A percentile compares a stretch with the other conserved stretches of the same genome.
phyloP scores from a whole-genome alignment of 139 green algal genomes.

The Micractinium sp. region DNA sequence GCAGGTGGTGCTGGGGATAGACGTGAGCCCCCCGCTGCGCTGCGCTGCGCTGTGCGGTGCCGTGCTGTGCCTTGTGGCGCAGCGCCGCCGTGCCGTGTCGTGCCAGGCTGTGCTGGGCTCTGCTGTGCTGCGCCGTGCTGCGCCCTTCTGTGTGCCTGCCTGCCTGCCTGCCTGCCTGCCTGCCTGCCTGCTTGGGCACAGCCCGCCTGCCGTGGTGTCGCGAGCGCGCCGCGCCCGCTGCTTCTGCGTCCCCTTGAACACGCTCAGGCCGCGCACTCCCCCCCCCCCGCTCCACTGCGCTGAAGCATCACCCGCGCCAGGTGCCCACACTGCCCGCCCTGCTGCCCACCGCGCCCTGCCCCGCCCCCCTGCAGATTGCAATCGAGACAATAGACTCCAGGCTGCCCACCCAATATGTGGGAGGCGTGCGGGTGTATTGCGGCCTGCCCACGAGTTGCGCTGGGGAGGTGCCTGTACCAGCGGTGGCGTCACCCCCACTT shows the following conservation, averaged over 20 bases:
- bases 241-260: not conserved
- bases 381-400: not conserved
- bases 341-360: not conserved
- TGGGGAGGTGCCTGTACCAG: too few relatives aligned
- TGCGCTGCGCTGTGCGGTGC: not conserved
- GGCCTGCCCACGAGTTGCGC: not conserved
- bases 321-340: too few relatives aligned
- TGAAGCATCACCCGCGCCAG: not conserved
- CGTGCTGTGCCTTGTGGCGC: too few relatives aligned
- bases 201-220: not conserved
- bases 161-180: not conserved
- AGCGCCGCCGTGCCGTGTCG: too few relatives aligned
- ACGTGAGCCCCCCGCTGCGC: not conserved
- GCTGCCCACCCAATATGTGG: not conserved
- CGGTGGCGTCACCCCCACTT: too few relatives aligned
- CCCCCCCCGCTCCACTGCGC: not conserved
- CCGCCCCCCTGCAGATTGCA: not conserved
- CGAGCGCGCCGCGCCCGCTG: not conserved
- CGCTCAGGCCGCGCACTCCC: not conserved
- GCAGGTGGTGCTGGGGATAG: not conserved
- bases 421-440: conserved; percentile 3
- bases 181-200: not conserved
- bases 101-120: not conserved
- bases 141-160: not conserved
- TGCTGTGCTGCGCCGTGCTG: not conserved